These are phyloP conservation scores for Diplodia intermedia DNA, from an alignment of 2,329 filamentous ascomycete species.

Conservation along the genomic window DNA sequence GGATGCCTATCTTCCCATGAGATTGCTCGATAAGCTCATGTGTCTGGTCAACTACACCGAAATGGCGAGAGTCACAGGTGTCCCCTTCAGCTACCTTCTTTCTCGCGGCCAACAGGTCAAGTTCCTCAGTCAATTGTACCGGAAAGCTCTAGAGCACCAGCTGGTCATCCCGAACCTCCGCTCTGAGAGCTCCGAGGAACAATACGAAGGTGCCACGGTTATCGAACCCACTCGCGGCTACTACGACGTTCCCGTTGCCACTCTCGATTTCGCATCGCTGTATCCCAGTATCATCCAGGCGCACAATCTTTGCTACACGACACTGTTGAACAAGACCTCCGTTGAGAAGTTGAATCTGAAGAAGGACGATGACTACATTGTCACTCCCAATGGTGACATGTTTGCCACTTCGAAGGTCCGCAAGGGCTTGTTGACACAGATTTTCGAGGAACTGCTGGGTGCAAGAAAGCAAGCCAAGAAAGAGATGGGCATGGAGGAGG, in stretches of 20 bases:
- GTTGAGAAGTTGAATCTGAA: conserved; percentile 78
- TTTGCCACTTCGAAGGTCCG: conserved; percentile 88
- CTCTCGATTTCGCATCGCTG: conserved; percentile 96
- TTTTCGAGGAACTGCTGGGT: conserved; percentile 89
- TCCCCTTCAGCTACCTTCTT: conserved; percentile 94
- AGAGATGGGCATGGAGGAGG: conserved; percentile 85
- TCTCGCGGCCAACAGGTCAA: conserved; percentile 95
- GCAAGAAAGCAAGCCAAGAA: conserved; percentile 95
- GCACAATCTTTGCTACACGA: conserved; percentile 98
- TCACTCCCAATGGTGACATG: conserved; percentile 92
- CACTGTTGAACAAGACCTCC: conserved; percentile 77
- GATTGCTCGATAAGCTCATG: conserved; percentile 96
- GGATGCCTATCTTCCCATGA: conserved; percentile 92
- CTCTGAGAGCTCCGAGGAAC: conserved; percentile 74
- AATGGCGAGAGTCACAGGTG: conserved; percentile 98
- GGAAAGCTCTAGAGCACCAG: conserved; percentile 91
- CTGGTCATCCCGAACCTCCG: conserved; percentile 90
- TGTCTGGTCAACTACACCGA: conserved; percentile 99
- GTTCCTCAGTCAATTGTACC: conserved; percentile 95
- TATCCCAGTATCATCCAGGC: conserved; percentile 99
- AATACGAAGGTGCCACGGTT: conserved; percentile 97
- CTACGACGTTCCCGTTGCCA: conserved; percentile 93
- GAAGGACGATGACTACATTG: conserved; percentile 94
- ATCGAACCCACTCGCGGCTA: conserved; percentile 94
- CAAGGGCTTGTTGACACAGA: conserved; percentile 91